A percentile compares a stretch with the other conserved stretches of the same genome.
Evolutionary conservation across 345 rosid genomes (phyloP).

Genomic region (Syzygium jambos): DNA sequence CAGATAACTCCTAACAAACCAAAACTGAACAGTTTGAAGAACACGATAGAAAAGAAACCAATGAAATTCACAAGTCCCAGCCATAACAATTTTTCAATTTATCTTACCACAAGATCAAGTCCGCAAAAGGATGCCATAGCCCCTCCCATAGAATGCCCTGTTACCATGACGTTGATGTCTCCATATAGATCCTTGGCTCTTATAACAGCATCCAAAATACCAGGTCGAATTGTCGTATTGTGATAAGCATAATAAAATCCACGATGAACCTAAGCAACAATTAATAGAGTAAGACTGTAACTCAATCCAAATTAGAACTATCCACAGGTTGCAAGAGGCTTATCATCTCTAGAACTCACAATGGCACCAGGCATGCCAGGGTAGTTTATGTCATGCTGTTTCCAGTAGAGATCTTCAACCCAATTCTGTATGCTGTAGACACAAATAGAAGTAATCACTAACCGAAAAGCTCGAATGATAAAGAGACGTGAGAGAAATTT

Average conservation of each 20-base stretch:
- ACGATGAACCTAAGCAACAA: not conserved
- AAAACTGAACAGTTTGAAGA: too few relatives aligned
- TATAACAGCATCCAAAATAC: not conserved
- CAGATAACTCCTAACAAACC: too few relatives aligned
- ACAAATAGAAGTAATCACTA: not conserved
- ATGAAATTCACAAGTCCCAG: not conserved
- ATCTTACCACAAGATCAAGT: not conserved
- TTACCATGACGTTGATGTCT: not conserved
- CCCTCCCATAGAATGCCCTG: not conserved
- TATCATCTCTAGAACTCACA: not conserved
- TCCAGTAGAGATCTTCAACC: too few relatives aligned
- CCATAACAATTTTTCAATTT: not conserved
- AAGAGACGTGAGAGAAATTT: not conserved
- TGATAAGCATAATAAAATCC: not conserved
- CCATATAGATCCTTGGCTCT: not conserved
- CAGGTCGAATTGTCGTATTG: not conserved
- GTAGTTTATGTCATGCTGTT: too few relatives aligned
- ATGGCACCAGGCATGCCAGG: not conserved
- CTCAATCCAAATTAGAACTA: not conserved
- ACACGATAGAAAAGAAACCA: too few relatives aligned
- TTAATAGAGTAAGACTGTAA: too few relatives aligned
- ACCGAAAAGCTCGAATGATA: not conserved
- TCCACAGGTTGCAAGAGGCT: not conserved
- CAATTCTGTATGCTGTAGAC: too few relatives aligned
- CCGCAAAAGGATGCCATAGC: not conserved